phyloP scores from a whole-genome alignment of 2,329 filamentous ascomycete species.

The Fusarium aywerte region DNA sequence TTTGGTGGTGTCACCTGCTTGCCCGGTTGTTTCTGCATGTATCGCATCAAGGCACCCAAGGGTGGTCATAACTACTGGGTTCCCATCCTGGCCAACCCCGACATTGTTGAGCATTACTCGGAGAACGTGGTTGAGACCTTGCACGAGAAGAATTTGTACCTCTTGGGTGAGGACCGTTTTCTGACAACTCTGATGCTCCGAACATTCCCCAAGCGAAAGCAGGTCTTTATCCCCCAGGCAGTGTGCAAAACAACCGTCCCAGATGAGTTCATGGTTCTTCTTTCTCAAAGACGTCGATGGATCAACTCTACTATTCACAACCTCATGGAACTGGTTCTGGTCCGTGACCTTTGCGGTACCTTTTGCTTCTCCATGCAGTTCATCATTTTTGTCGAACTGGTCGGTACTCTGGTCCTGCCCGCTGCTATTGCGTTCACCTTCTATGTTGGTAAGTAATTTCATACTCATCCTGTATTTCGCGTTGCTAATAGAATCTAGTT shows the following conservation, averaged over 20 bases:
- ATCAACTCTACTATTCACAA: slow-evolving; percentile 99
- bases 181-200: slow-evolving; percentile 97
- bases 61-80: slow-evolving; percentile 99
- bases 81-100: slow-evolving; percentile 96
- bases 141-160: slow-evolving; percentile 94
- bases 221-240: slow-evolving; percentile 97
- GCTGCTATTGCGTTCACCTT: slow-evolving; percentile 97
- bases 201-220: slow-evolving; percentile 98
- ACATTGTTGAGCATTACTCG: slow-evolving; percentile 98
- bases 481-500: slow-evolving; percentile 61
- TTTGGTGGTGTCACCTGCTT: slow-evolving; percentile 99
- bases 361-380: slow-evolving; percentile 99
- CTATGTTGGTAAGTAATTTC: slow-evolving; percentile 80
- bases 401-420: slow-evolving; percentile 93
- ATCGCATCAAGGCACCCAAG: slow-evolving; percentile 98
- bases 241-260: slow-evolving; percentile 99
- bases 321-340: slow-evolving; percentile 94
- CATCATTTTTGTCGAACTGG: slow-evolving; percentile 92
- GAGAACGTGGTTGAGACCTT: slow-evolving; percentile 98
- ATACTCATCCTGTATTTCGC: background rate
- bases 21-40: slow-evolving; percentile 99
- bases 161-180: slow-evolving; percentile 94
- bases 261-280: slow-evolving; percentile 87
- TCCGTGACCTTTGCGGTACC: slow-evolving; percentile 94
- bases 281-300: slow-evolving; percentile 96